These are phyloP conservation scores for Phytopythium boreale DNA, from an alignment of 352 stramenopile genomes.

Conservation along the genomic window DNA sequence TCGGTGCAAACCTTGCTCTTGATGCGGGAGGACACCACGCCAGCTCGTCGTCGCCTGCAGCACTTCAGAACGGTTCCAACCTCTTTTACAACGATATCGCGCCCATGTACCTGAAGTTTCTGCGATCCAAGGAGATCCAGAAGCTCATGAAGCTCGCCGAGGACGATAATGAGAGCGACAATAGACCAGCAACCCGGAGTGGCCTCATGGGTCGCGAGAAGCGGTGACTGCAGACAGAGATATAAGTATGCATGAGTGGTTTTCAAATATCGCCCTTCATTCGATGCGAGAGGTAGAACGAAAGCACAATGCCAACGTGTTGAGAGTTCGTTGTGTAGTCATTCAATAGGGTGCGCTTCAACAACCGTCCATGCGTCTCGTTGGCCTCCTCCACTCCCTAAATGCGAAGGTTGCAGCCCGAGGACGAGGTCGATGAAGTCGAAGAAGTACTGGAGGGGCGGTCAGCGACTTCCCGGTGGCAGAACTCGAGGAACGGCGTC, in stretches of 20 bases:
- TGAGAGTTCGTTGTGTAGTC: not conserved
- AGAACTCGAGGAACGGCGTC: constrained; percentile 38
- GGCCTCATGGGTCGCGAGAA: not conserved
- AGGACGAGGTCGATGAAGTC: not conserved
- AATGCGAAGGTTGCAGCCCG: constrained; percentile 2
- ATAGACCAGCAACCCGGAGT: not conserved
- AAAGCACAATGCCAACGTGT: not conserved
- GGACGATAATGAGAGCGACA: not conserved
- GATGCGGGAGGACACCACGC: not conserved
- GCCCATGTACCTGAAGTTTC: constrained; percentile 69
- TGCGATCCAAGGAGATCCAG: constrained; percentile 66
- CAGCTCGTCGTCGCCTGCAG: not conserved
- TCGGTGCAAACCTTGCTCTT: not conserved
- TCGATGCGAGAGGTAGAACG: not conserved
- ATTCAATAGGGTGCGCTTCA: not conserved
- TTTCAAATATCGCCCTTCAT: too few species aligned
- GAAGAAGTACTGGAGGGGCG: constrained; percentile 1
- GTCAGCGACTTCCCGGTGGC: not conserved
- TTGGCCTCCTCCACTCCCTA: not conserved
- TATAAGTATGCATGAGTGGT: too few species aligned
- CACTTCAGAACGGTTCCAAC: constrained; percentile 17
- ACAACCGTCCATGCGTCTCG: too few species aligned
- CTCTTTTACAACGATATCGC: constrained; percentile 76
- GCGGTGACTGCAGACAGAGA: not conserved
- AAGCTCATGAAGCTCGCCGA: constrained; percentile 37